Evolutionary conservation across 371 early-diverging fungal species (phyloP).

Genomic region (Zychaea mexicana): DNA sequence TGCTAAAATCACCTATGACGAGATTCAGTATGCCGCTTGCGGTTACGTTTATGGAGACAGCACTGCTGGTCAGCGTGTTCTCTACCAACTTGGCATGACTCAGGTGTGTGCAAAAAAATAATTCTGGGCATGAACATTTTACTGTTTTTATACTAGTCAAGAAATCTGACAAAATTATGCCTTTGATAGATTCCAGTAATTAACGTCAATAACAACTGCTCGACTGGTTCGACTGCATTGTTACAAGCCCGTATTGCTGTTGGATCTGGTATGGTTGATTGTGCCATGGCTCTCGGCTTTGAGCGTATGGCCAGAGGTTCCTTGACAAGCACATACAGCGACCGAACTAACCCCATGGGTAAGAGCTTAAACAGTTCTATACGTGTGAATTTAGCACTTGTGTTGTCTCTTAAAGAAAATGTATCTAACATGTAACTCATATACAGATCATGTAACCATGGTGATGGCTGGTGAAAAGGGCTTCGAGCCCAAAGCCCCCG

Average conservation of each 20-base stretch:
- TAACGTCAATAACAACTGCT: slow-evolving; percentile 86
- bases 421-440: background rate
- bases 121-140: too few relatives aligned
- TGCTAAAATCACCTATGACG: slow-evolving; percentile 68
- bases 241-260: slow-evolving; percentile 72
- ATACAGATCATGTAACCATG: slow-evolving; percentile 53
- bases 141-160: too few relatives aligned
- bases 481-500: slow-evolving; percentile 60
- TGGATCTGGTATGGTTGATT: slow-evolving; percentile 71
- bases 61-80: slow-evolving; percentile 76
- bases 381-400: too few relatives aligned
- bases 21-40: slow-evolving; percentile 62
- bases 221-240: slow-evolving; percentile 81
- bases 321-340: slow-evolving; percentile 56
- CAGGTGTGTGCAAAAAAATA: slow-evolving; percentile 19
- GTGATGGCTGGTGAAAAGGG: slow-evolving; percentile 66
- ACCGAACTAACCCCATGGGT: slow-evolving; percentile 73
- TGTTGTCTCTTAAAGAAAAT: background rate
- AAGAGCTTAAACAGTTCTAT: slow-evolving; percentile 9
- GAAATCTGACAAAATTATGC: too few relatives aligned
- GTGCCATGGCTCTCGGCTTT: slow-evolving; percentile 80
- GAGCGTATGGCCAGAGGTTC: slow-evolving; percentile 77
- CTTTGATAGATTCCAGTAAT: slow-evolving; percentile 49
- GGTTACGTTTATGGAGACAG: slow-evolving; percentile 74
- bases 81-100: slow-evolving; percentile 74